Evolutionary conservation across 2,329 filamentous ascomycete genomes (phyloP).

Genomic region (Exophiala calicioides): DNA sequence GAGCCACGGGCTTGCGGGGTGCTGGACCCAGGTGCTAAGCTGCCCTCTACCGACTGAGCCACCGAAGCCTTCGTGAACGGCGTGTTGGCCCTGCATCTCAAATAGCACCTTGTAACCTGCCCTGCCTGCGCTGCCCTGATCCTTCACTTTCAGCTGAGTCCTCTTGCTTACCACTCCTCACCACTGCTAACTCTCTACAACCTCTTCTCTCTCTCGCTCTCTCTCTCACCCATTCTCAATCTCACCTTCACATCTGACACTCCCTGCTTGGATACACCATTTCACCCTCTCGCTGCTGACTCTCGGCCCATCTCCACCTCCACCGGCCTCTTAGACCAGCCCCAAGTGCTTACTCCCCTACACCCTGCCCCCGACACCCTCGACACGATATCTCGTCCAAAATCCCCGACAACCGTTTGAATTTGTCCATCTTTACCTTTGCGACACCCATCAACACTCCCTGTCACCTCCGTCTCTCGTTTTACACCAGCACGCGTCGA

Average conservation of each 20-base stretch:
- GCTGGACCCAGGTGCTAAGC: too few species aligned
- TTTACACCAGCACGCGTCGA: too few species aligned
- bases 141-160: background rate
- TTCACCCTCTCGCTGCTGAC: too few species aligned
- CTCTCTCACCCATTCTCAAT: constrained; percentile 1
- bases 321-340: background rate
- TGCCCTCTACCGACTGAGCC: constrained; percentile 4
- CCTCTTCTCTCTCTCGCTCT: background rate
- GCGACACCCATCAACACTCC: too few species aligned
- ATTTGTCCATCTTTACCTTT: too few species aligned
- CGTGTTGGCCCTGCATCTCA: background rate
- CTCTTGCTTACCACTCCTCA: too few species aligned
- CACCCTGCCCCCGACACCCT: background rate
- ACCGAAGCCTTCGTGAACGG: background rate
- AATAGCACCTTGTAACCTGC: background rate
- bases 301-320: background rate
- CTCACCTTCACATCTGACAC: background rate
- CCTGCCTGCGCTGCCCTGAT: background rate
- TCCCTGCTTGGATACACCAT: too few species aligned
- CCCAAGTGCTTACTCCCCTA: background rate
- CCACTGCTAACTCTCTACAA: too few species aligned
- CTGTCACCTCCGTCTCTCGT: constrained; percentile 2
- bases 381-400: background rate
- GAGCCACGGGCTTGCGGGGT: too few species aligned
- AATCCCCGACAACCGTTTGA: too few species aligned